Evolutionary conservation across 2,329 filamentous ascomycete genomes (phyloP).

Genomic region (Grosmannia clavigera): DNA sequence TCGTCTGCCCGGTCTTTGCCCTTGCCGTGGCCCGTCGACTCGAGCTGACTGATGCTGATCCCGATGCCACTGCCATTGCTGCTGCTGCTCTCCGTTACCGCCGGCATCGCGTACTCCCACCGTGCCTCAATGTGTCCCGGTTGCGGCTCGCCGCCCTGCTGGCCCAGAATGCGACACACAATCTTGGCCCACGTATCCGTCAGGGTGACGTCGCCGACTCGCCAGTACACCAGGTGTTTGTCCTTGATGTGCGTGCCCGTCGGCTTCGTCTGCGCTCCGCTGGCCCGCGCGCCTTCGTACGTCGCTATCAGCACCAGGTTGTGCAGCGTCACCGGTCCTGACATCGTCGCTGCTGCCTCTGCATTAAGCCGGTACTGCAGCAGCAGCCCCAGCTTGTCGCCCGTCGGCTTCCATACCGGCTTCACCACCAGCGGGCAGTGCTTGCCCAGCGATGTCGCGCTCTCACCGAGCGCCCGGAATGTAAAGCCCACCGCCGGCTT

Average conservation of each 20-base stretch:
- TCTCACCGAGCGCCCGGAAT: constrained; percentile 71
- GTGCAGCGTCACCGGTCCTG: constrained; percentile 33
- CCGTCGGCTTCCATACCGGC: constrained; percentile 71
- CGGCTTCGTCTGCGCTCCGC: constrained; percentile 64
- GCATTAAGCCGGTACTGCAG: constrained; percentile 79
- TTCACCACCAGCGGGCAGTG: constrained; percentile 64
- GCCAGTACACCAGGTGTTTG: constrained; percentile 69
- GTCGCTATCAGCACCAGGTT: constrained; percentile 65
- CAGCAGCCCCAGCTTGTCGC: constrained; percentile 75
- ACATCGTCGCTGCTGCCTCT: constrained; percentile 12
- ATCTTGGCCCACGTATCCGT: constrained; percentile 55
- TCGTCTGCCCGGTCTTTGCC: constrained; percentile 27
- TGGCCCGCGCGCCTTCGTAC: constrained; percentile 55
- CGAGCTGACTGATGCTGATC: constrained; percentile 49
- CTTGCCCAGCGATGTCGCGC: constrained; percentile 27
- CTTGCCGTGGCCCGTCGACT: constrained; percentile 18
- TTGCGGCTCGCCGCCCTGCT: constrained; percentile 17
- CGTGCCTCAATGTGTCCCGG: constrained; percentile 68
- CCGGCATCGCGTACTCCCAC: constrained; percentile 35
- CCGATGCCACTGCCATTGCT: constrained; percentile 52
- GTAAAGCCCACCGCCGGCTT: constrained; percentile 78
- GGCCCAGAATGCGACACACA: constrained; percentile 58
- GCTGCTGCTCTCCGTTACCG: constrained; percentile 50
- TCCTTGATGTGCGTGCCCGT: constrained; percentile 68
- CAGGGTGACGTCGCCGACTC: constrained; percentile 52